Percentiles rank a stretch among this genome's conserved stretches.
Evolutionary conservation across 2,329 filamentous ascomycete genomes (phyloP).

Genomic region (Claviceps fusiformis): DNA sequence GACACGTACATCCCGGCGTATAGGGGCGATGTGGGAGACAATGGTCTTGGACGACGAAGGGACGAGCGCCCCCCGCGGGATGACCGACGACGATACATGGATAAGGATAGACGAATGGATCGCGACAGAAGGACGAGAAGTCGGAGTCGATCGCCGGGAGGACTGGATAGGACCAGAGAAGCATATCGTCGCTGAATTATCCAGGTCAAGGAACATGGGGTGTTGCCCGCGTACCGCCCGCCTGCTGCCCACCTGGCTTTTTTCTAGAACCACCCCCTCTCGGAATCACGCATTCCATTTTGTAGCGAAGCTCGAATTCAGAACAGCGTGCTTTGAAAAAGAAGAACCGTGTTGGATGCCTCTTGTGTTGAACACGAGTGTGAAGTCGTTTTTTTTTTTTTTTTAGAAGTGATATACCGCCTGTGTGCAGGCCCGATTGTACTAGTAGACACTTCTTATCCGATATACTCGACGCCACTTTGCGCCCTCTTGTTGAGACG

Average conservation of each 20-base stretch:
- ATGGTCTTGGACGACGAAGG: slow-evolving; percentile 19
- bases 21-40: slow-evolving; percentile 16
- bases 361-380: too few species aligned
- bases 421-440: too few species aligned
- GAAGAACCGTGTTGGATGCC: too few species aligned
- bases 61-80: slow-evolving; percentile 20
- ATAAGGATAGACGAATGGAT: slow-evolving; percentile 25
- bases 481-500: too few species aligned
- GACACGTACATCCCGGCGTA: slow-evolving; percentile 40
- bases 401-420: too few species aligned
- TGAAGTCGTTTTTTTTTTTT: too few species aligned
- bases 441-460: too few species aligned
- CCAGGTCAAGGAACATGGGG: background rate
- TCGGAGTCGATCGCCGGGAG: slow-evolving; percentile 24
- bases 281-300: background rate
- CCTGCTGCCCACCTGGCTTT: too few species aligned
- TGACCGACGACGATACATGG: slow-evolving; percentile 20
- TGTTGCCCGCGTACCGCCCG: too few species aligned
- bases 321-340: too few species aligned
- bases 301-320: background rate
- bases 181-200: slow-evolving; percentile 33
- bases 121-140: slow-evolving; percentile 27
- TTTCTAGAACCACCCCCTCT: background rate
- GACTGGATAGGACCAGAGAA: slow-evolving; percentile 27
- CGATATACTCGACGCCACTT: too few species aligned